phyloP scores from a whole-genome alignment of 495 filamentous ascomycete species.

The Hypoxylon lienhwacheense region DNA sequence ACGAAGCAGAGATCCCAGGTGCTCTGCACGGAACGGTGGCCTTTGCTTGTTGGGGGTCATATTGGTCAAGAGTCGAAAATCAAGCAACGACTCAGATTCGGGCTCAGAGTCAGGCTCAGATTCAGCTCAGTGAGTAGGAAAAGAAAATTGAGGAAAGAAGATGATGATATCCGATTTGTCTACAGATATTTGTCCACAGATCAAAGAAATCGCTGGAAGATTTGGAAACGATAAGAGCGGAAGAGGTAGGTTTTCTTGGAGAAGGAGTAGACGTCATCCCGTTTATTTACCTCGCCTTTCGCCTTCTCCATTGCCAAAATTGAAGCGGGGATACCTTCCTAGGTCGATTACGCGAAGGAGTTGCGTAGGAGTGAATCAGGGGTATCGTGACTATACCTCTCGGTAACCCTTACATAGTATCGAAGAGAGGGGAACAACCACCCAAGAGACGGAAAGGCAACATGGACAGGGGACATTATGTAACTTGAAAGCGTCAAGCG shows the following conservation, averaged over 20 bases:
- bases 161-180: no score
- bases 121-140: not conserved
- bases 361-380: constrained; percentile 10
- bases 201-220: not conserved
- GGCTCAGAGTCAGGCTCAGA: not conserved
- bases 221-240: not conserved
- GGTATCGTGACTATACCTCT: constrained; percentile 8
- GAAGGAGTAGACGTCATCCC: constrained; percentile 26
- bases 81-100: no score
- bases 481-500: no score
- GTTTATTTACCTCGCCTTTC: constrained; percentile 21
- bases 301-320: constrained; percentile 20
- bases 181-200: not conserved
- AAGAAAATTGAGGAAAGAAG: not conserved
- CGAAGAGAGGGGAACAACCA: not conserved
- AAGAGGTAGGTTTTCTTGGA: not conserved
- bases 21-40: constrained; percentile 73
- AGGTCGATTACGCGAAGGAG: constrained; percentile 7
- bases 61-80: not conserved
- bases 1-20: constrained; percentile 70
- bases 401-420: not conserved
- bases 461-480: no score
- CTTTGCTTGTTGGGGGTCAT: constrained; percentile 51
- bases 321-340: constrained; percentile 15
- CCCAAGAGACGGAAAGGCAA: constrained; percentile 4